Percentiles rank a stretch among this genome's conserved stretches.
phyloP scores from a whole-genome alignment of 225 moss, liverwort and hornwort species.

The Physcomitrellopsis africana region DNA sequence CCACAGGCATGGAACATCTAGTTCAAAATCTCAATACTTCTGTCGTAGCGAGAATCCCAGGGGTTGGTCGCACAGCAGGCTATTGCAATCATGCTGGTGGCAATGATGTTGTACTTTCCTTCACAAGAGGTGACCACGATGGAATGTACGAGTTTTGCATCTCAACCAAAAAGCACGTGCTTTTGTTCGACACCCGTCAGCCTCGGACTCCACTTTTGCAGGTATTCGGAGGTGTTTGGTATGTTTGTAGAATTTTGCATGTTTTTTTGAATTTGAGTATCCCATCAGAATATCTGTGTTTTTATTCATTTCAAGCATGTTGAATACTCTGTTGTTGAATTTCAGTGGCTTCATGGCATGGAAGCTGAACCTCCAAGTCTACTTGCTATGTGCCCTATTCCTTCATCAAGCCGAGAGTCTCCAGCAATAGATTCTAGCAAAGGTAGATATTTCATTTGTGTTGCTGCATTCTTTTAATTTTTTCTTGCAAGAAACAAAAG shows the following conservation, averaged over 20 bases:
- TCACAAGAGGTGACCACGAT: constrained; percentile 57
- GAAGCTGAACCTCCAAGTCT: constrained; percentile 75
- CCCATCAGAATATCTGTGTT: neutral
- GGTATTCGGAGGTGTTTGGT: constrained; percentile 44
- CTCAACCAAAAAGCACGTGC: constrained; percentile 70
- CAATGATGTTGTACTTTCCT: constrained; percentile 56
- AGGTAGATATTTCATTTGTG: constrained; percentile 34
- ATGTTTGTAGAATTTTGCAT: neutral
- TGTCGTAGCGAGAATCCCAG: constrained; percentile 58
- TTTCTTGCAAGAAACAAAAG: neutral
- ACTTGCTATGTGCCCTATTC: constrained; percentile 74
- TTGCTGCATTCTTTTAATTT: constrained; percentile 6
- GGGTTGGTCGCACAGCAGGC: constrained; percentile 39
- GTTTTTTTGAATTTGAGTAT: neutral
- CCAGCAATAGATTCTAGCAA: constrained; percentile 29
- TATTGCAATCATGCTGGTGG: constrained; percentile 45
- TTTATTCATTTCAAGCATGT: neutral
- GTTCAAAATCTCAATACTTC: constrained; percentile 37
- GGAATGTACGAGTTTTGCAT: constrained; percentile 74
- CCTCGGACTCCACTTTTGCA: constrained; percentile 82
- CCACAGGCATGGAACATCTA: constrained; percentile 21
- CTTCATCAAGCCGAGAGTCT: constrained; percentile 40
- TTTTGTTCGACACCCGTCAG: constrained; percentile 78
- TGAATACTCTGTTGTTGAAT: constrained; percentile 35
- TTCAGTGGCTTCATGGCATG: constrained; percentile 98